Conservation (phyloP, 1,139 yeast species). For the Kodamaea fungicola region DNA sequence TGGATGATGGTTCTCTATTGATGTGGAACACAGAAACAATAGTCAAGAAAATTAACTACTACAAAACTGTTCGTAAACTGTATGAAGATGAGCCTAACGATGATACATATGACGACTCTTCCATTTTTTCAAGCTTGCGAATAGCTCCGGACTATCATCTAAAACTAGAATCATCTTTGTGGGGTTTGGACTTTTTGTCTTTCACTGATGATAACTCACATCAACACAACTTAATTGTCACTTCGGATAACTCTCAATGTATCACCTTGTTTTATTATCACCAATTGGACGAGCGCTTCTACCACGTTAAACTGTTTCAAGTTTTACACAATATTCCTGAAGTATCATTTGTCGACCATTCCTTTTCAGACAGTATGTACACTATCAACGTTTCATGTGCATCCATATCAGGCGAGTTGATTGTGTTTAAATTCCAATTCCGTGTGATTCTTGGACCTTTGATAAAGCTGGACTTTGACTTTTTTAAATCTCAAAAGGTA, state of each 20-base stretch:
- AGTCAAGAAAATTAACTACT: constrained; percentile 13
- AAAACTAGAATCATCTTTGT: constrained; percentile 47
- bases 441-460: constrained; percentile 27
- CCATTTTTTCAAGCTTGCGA: constrained; percentile 6
- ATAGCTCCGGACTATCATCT: constrained; percentile 36
- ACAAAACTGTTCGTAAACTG: background rate
- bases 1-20: constrained; percentile 56
- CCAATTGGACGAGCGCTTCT: constrained; percentile 23
- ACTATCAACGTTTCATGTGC: constrained; percentile 32
- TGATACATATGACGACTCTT: constrained; percentile 1
- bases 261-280: constrained; percentile 41
- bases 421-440: constrained; percentile 36
- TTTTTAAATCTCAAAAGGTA: constrained; percentile 10
- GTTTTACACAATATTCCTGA: constrained; percentile 61
- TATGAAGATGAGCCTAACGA: background rate
- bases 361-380: constrained; percentile 16
- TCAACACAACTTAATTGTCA: constrained; percentile 38
- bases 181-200: constrained; percentile 56
- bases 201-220: constrained; percentile 20
- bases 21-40: constrained; percentile 39
- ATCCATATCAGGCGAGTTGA: constrained; percentile 49
- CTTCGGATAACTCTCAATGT: constrained; percentile 57
- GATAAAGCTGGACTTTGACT: constrained; percentile 14
- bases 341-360: constrained; percentile 37
- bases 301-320: constrained; percentile 37